A percentile compares a stretch with the other conserved stretches of the same genome.
These are phyloP conservation scores for Trifolium repens DNA, from an alignment of 306 rosid genomes.

Conservation along the genomic window DNA sequence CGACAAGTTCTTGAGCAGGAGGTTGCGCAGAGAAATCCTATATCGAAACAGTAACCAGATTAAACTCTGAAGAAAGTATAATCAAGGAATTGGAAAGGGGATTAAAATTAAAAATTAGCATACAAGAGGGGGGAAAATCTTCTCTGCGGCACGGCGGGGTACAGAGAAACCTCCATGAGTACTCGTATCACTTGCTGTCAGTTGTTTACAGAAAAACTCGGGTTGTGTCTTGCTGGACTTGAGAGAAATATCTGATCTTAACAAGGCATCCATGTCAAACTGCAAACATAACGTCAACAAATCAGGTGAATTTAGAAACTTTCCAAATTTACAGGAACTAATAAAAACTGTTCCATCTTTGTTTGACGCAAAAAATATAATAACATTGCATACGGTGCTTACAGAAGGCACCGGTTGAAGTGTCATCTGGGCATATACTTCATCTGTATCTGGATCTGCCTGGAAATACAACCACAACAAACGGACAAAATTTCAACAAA, in stretches of 20 bases:
- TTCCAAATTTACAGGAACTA: neutral
- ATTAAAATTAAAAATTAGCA: neutral
- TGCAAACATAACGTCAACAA: constrained; percentile 37
- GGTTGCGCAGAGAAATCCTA: constrained; percentile 92
- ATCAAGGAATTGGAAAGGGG: neutral
- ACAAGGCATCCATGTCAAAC: constrained; percentile 85
- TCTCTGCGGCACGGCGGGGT: constrained; percentile 98
- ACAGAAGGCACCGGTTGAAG: constrained; percentile 84
- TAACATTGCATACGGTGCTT: constrained; percentile 36
- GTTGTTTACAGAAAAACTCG: constrained; percentile 90
- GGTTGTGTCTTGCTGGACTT: constrained; percentile 80
- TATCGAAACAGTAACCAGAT: constrained; percentile 30
- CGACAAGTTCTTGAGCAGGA: constrained; percentile 95
- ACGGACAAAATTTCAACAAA: neutral
- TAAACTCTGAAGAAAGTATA: constrained; percentile 34
- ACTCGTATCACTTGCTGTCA: constrained; percentile 97
- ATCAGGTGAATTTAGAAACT: constrained; percentile 25
- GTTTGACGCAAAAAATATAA: neutral
- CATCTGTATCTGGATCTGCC: constrained; percentile 97
- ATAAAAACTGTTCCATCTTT: neutral
- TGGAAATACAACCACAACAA: constrained; percentile 35
- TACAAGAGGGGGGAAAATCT: constrained; percentile 94
- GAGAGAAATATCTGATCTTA: constrained; percentile 90
- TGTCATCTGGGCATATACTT: constrained; percentile 96
- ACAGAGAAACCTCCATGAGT: constrained; percentile 99